A percentile compares a stretch with the other conserved stretches of the same genome.
Evolutionary conservation across 345 rosid species (phyloP).

Genomic region (Schrenkiella parvula): DNA sequence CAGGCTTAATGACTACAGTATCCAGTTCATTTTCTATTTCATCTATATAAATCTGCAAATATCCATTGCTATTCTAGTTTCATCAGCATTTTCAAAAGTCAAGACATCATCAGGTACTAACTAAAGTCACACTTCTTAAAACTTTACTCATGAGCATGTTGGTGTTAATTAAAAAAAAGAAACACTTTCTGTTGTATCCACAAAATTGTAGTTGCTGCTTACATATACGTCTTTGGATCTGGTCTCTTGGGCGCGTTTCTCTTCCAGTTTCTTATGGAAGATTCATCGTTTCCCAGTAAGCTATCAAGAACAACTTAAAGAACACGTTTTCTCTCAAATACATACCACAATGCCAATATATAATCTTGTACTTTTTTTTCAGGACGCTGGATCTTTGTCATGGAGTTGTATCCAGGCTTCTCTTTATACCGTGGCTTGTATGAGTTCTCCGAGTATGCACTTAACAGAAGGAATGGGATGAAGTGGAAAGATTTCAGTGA

Average conservation of each 20-base stretch:
- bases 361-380: slow-evolving; percentile 2
- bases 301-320: slow-evolving; percentile 8
- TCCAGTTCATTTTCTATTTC: slow-evolving; percentile 72
- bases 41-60: slow-evolving; percentile 81
- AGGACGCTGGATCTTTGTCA: slow-evolving; percentile 64
- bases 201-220: slow-evolving; percentile 51
- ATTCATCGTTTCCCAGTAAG: slow-evolving; percentile 79
- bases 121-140: neutral
- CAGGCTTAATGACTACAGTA: slow-evolving; percentile 58
- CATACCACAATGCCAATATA: neutral
- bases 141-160: neutral
- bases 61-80: slow-evolving; percentile 57
- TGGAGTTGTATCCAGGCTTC: slow-evolving; percentile 94
- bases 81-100: slow-evolving; percentile 62
- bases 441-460: slow-evolving; percentile 60
- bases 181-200: neutral
- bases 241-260: slow-evolving; percentile 83
- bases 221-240: slow-evolving; percentile 70
- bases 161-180: neutral
- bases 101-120: slow-evolving; percentile 63
- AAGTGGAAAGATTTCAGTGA: slow-evolving; percentile 62
- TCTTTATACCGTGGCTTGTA: slow-evolving; percentile 84
- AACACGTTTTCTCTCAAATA: neutral
- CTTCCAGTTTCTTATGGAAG: slow-evolving; percentile 61
- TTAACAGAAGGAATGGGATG: slow-evolving; percentile 68